phyloP scores from a whole-genome alignment of 2,329 filamentous ascomycete genomes.

The Xylaria polymorpha region DNA sequence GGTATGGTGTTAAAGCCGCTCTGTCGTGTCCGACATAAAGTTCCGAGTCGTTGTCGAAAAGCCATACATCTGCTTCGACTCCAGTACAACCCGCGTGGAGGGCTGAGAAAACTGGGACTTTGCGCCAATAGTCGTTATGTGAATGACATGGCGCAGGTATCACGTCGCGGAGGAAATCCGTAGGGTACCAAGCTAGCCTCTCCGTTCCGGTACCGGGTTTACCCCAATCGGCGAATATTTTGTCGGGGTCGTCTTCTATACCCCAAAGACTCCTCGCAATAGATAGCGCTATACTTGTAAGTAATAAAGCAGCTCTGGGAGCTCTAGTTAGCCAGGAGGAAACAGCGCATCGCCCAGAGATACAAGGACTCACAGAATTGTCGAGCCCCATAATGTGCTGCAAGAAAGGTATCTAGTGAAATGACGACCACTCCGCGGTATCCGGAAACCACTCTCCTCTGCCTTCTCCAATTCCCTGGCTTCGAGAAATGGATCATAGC shows the following conservation, averaged over 20 bases:
- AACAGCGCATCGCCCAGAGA: conserved; percentile 3
- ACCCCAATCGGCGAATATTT: conserved; percentile 47
- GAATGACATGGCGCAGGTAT: conserved; percentile 70
- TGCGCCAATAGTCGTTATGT: conserved; percentile 78
- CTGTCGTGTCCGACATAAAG: conserved; percentile 73
- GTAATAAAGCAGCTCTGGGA: conserved; percentile 49
- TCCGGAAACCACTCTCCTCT: conserved; percentile 13
- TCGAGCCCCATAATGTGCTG: conserved; percentile 52
- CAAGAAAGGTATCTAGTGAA: conserved; percentile 49
- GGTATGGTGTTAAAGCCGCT: conserved; percentile 63
- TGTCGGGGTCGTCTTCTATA: conserved; percentile 47
- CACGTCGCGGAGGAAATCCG: conserved; percentile 65
- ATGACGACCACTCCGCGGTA: conserved; percentile 32
- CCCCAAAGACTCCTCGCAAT: conserved; percentile 49
- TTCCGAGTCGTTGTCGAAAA: conserved; percentile 58
- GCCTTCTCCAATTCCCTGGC: conserved; percentile 27
- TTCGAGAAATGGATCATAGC: conserved; percentile 25
- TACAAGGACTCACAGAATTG: conserved; percentile 51
- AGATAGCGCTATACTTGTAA: conserved; percentile 50
- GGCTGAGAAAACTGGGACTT: conserved; percentile 71
- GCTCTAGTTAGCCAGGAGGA: conserved; percentile 36
- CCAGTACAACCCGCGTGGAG: conserved; percentile 69
- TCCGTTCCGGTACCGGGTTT: conserved; percentile 49
- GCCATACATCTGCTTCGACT: conserved; percentile 77
- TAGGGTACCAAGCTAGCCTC: conserved; percentile 59